Percentiles rank a stretch among this genome's conserved stretches.
Evolutionary conservation across 192 early-diverging fungal genomes (phyloP).

Genomic region (Backusella tuberculispora): DNA sequence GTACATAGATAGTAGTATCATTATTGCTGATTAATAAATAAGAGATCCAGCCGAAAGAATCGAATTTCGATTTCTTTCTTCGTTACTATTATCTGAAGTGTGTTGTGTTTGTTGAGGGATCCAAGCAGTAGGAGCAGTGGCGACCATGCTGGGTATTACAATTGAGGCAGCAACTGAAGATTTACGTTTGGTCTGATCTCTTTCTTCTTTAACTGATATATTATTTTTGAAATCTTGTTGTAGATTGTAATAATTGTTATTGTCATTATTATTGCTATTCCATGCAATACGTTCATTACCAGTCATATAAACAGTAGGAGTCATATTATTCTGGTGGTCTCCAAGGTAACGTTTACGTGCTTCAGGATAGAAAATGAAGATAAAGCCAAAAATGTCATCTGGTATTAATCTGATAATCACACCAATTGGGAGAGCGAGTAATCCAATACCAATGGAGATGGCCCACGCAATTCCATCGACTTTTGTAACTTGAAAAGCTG

Average conservation of each 20-base stretch:
- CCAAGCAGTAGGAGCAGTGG: constrained; percentile 45
- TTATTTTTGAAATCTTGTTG: background rate
- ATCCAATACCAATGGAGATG: constrained; percentile 79
- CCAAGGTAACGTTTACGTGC: constrained; percentile 36
- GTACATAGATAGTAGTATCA: no score
- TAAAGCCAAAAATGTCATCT: constrained; percentile 52
- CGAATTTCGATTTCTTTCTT: constrained; percentile 19
- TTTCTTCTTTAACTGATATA: background rate
- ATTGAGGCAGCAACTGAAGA: constrained; percentile 36
- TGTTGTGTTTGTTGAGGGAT: constrained; percentile 35
- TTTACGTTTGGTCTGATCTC: background rate
- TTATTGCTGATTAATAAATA: background rate
- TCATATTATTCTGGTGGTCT: background rate
- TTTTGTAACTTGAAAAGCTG: constrained; percentile 76
- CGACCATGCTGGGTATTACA: constrained; percentile 42
- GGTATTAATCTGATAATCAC: constrained; percentile 85
- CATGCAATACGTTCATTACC: constrained; percentile 48
- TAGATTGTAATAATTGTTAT: background rate
- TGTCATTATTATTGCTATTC: constrained; percentile 21
- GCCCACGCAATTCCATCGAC: constrained; percentile 80
- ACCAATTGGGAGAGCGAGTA: constrained; percentile 83
- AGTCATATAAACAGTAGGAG: constrained; percentile 37
- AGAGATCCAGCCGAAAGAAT: constrained; percentile 9
- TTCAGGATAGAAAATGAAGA: constrained; percentile 37
- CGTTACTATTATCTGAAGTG: background rate